Percentiles rank a stretch among this genome's conserved stretches.
These are phyloP conservation scores for Ophiostoma novo-ulmi DNA, from an alignment of 2,329 filamentous ascomycete genomes.

Conservation along the genomic window DNA sequence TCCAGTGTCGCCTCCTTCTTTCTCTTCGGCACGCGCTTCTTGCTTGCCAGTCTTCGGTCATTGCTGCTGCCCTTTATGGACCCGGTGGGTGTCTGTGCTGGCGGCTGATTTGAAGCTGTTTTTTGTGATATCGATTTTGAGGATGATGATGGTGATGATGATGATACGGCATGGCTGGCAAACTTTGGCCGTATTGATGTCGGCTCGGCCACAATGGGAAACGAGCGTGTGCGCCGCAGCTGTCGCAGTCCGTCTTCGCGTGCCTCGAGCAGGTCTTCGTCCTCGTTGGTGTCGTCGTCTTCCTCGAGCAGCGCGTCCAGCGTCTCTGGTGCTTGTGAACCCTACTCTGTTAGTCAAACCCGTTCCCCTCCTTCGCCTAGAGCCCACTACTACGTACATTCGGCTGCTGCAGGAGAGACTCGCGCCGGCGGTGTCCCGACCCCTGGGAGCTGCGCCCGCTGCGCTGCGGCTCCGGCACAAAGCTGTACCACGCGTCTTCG, in stretches of 20 bases:
- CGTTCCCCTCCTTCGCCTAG: no score
- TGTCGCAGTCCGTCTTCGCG: constrained; percentile 56
- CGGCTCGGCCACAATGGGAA: constrained; percentile 62
- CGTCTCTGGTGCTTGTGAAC: constrained; percentile 45
- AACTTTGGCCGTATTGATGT: constrained; percentile 52
- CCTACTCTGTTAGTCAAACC: background rate
- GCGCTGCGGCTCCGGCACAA: constrained; percentile 58
- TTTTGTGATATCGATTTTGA: background rate
- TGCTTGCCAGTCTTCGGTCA: constrained; percentile 2
- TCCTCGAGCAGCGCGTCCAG: constrained; percentile 58
- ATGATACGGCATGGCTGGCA: constrained; percentile 14
- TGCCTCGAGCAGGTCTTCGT: constrained; percentile 32
- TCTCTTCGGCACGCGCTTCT: background rate
- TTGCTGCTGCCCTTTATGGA: background rate
- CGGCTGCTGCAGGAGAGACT: constrained; percentile 64
- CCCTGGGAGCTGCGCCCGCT: constrained; percentile 42
- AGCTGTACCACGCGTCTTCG: constrained; percentile 80
- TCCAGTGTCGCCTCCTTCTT: constrained; percentile 43
- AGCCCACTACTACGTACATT: constrained; percentile 44
- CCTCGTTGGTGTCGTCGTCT: constrained; percentile 43
- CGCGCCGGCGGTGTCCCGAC: constrained; percentile 58
- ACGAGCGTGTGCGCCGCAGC: constrained; percentile 65
- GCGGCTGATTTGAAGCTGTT: background rate
- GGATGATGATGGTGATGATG: no score
- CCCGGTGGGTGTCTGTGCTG: background rate